phyloP scores from a whole-genome alignment of 192 early-diverging fungal species.

The Podila minutissima region DNA sequence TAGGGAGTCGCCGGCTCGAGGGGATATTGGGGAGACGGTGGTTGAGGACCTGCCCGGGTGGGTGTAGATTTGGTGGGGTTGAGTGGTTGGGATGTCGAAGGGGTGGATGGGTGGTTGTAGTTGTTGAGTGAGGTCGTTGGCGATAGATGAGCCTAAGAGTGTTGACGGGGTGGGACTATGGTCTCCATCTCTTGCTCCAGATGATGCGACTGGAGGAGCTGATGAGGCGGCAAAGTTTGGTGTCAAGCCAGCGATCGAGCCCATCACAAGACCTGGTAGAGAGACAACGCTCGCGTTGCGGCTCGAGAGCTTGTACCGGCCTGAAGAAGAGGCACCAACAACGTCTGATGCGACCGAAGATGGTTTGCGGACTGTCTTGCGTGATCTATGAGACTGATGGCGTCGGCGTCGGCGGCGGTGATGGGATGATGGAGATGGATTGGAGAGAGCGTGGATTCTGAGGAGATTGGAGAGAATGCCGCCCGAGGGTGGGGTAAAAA shows the following conservation, averaged over 20 bases:
- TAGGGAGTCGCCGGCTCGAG: neutral
- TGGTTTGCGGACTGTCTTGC: neutral
- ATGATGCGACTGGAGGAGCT: neutral
- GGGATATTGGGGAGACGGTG: neutral
- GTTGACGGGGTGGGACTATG: neutral
- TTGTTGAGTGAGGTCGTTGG: too few species aligned
- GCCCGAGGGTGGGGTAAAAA: slow-evolving; percentile 7
- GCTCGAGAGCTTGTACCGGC: slow-evolving; percentile 9
- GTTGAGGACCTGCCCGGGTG: neutral
- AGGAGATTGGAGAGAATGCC: slow-evolving; percentile 46
- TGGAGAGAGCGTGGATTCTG: slow-evolving; percentile 28
- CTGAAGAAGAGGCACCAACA: neutral
- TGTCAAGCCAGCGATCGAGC: slow-evolving; percentile 9
- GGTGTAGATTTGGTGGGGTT: neutral
- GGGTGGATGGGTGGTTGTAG: neutral
- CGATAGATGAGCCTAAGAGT: too few species aligned
- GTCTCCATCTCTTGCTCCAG: neutral
- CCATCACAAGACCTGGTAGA: slow-evolving; percentile 26
- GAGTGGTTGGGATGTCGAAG: neutral
- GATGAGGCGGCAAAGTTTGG: neutral
- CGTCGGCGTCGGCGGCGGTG: neutral
- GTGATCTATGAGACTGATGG: neutral
- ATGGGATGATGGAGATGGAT: slow-evolving; percentile 18
- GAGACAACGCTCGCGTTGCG: slow-evolving; percentile 18
- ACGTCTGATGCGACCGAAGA: slow-evolving; percentile 15